Evolutionary conservation across 345 rosid species (phyloP).

Genomic region (Acer campestre): DNA sequence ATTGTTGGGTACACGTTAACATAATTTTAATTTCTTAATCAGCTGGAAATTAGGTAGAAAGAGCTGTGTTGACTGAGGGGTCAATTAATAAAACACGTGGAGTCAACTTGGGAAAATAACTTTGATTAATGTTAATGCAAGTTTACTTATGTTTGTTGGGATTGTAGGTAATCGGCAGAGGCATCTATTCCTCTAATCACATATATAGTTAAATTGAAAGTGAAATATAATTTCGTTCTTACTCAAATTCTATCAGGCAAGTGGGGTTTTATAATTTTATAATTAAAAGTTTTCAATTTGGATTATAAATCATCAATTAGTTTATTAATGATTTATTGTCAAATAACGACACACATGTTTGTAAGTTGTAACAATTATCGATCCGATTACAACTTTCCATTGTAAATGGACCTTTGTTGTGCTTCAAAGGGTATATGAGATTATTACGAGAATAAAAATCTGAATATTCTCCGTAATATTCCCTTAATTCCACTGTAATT

Average conservation of each 20-base stretch:
- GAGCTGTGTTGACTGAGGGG: constrained; percentile 22
- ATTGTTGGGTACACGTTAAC: no score
- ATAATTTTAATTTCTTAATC: no score
- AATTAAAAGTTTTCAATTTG: background rate
- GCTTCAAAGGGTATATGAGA: constrained; percentile 5
- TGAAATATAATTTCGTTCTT: constrained; percentile 2
- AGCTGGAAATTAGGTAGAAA: constrained; percentile 11
- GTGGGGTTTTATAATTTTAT: background rate
- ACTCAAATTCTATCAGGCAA: background rate
- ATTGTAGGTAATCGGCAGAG: constrained; percentile 8
- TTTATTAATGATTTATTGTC: background rate
- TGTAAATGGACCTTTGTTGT: background rate
- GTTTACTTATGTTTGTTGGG: constrained; percentile 7
- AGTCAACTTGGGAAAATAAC: constrained; percentile 21
- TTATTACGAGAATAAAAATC: background rate
- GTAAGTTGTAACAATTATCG: background rate
- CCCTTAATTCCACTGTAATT: background rate
- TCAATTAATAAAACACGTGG: constrained; percentile 12
- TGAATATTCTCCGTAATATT: background rate
- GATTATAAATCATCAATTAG: background rate
- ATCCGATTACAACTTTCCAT: background rate
- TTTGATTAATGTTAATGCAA: background rate
- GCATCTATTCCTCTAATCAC: background rate
- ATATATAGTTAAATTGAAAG: background rate
- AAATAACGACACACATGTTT: background rate